Percentiles rank a stretch among this genome's conserved stretches.
Evolutionary conservation across 208 protist genomes (phyloP).

Genomic region (Crithidia bombi): DNA sequence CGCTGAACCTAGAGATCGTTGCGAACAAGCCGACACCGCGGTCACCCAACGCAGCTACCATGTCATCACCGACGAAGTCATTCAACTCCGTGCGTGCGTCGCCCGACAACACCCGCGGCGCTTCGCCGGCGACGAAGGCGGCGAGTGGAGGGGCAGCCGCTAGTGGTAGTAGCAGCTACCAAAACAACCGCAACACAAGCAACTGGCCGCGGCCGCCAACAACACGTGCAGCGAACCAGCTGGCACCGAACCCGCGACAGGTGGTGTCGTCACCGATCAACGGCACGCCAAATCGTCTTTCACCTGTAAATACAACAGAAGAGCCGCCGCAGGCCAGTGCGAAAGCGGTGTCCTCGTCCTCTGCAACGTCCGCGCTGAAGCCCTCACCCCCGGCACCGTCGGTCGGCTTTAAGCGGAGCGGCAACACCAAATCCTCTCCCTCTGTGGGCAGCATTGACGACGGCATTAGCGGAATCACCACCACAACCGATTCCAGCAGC

Average conservation of each 20-base stretch:
- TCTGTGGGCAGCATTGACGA: slow-evolving; percentile 13
- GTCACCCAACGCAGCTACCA: background rate
- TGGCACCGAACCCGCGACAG: background rate
- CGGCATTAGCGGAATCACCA: background rate
- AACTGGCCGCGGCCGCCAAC: background rate
- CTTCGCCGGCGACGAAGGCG: background rate
- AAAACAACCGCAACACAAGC: background rate
- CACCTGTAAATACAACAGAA: background rate
- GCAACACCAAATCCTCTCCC: background rate
- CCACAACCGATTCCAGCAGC: slow-evolving; percentile 1
- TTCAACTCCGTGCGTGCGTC: background rate
- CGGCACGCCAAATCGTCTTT: slow-evolving; percentile 6
- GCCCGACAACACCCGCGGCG: background rate
- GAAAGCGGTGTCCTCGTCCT: background rate
- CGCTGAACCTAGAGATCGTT: slow-evolving; percentile 4
- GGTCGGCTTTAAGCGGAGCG: background rate
- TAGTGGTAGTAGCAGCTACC: background rate
- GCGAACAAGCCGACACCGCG: background rate
- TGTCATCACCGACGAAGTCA: background rate
- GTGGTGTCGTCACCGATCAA: background rate
- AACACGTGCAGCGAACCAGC: slow-evolving; percentile 1
- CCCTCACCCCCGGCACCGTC: background rate
- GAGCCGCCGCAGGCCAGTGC: background rate
- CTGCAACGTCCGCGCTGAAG: background rate
- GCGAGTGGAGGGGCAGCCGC: background rate